These are phyloP conservation scores for Torulaspora microellipsoides DNA, from an alignment of 805 yeast species.

Conservation along the genomic window DNA sequence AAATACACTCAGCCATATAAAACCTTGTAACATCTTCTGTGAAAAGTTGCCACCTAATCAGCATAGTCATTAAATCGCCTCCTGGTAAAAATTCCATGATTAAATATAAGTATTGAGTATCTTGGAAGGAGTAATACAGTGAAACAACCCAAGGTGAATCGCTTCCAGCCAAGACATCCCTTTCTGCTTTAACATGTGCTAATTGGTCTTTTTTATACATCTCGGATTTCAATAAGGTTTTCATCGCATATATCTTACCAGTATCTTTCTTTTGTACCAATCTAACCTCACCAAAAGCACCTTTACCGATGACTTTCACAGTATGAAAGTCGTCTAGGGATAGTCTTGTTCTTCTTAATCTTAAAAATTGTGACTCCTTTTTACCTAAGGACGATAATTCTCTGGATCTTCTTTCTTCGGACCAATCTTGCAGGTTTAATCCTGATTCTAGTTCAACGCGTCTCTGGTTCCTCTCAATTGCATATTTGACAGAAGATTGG, in stretches of 20 bases:
- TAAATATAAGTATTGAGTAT: constrained; percentile 71
- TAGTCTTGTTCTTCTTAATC: constrained; percentile 79
- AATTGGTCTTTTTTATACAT: constrained; percentile 93
- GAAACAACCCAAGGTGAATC: constrained; percentile 90
- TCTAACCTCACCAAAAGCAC: constrained; percentile 97
- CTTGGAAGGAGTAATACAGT: constrained; percentile 69
- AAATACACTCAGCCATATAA: constrained; percentile 93
- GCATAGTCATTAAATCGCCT: constrained; percentile 91
- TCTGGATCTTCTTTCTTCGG: constrained; percentile 81
- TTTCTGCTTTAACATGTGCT: constrained; percentile 92
- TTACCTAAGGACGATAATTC: constrained; percentile 79
- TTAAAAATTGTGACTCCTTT: constrained; percentile 80
- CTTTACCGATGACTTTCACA: constrained; percentile 88
- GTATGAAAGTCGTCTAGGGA: constrained; percentile 81
- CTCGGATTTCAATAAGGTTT: constrained; percentile 82
- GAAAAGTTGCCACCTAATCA: constrained; percentile 89
- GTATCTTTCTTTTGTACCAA: constrained; percentile 90
- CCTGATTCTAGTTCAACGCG: constrained; percentile 78
- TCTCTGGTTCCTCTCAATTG: constrained; percentile 93
- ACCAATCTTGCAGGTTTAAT: constrained; percentile 60
- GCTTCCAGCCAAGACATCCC: constrained; percentile 89
- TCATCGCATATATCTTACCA: constrained; percentile 90
- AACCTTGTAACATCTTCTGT: constrained; percentile 90
- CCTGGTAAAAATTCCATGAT: constrained; percentile 96
- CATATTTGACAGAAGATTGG: constrained; percentile 81